phyloP scores from a whole-genome alignment of 2,329 filamentous ascomycete genomes.

The Balansia obtecta region DNA sequence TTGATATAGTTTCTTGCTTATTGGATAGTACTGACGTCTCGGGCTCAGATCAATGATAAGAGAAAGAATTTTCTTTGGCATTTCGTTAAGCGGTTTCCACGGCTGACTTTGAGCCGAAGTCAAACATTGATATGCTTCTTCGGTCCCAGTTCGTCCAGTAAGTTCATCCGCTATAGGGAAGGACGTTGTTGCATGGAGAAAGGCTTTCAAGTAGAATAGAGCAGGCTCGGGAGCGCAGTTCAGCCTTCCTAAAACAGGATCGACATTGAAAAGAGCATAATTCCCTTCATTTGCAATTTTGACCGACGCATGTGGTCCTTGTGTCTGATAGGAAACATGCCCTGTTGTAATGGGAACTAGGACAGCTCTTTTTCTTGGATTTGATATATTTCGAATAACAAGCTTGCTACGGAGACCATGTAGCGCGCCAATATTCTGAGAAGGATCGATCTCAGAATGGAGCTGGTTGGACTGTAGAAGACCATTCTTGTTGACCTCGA shows the following conservation, averaged over 20 bases:
- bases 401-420: slow-evolving; percentile 48
- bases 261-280: slow-evolving; percentile 32
- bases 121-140: slow-evolving; percentile 43
- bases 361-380: slow-evolving; percentile 32
- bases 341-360: slow-evolving; percentile 36
- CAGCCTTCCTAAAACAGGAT: slow-evolving; percentile 41
- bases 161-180: slow-evolving; percentile 43
- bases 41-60: neutral
- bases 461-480: slow-evolving; percentile 38
- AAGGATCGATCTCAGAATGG: slow-evolving; percentile 35
- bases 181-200: slow-evolving; percentile 49
- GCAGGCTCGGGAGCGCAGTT: slow-evolving; percentile 43
- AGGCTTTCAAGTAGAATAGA: slow-evolving; percentile 42
- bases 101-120: slow-evolving; percentile 37
- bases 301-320: slow-evolving; percentile 27
- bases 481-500: slow-evolving; percentile 31
- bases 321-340: slow-evolving; percentile 12
- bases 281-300: neutral
- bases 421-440: slow-evolving; percentile 48
- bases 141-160: slow-evolving; percentile 45
- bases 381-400: slow-evolving; percentile 34
- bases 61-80: neutral
- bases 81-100: slow-evolving; percentile 24
- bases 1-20: slow-evolving; percentile 20
- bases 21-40: slow-evolving; percentile 24